Base-by-base conservation (phyloP, 805 yeast genomes). In the Saturnispora bothae region DNA sequence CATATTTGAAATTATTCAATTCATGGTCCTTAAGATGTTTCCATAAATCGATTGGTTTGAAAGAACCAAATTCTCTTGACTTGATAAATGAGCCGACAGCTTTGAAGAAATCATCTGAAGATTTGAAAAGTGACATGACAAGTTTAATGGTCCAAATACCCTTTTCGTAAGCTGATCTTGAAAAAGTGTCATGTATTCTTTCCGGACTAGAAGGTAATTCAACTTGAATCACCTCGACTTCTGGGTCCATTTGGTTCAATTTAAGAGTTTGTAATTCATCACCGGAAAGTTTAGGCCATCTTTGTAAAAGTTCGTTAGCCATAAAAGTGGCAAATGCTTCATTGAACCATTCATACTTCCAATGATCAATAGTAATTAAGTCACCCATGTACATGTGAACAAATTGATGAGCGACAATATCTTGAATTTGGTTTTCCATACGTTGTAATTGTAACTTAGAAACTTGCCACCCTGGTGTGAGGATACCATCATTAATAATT, bases 381-480 rank as follows among this genome's bases (percentile, higher is more conserved):
- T 83, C 75, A 7, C 92, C 94, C 40, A 83, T 56, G 84, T 85
- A 83, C 59, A 82, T 89, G 53, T 83, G 94, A 21, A 80, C 76
- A 44, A 82, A 50, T 50, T 82, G 88, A 53, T 83, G 94, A 2
- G 73, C 75, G 7, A 83, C 50, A 32, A 82, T 64, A 48, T 77
- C 80, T 43, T 71, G 60, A 18, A 74, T 50, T 41, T 59, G 49
- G 4, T 43, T 44, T 19, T 51, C 40, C 20, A 47, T 36, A 6
- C 44, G 43, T 2, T 18, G 8, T 31, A 53, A 30, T 22, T 49
- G 38, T 18, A 43, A 28, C 18, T 42, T 38, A 13, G 55, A 42
- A 8, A 48, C 50, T 12, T 45, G 47, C 34, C 46, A 42, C 27
- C 61, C 62, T 0, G 68, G 61, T 13, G 66, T 44, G 15, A 71